phyloP scores from a whole-genome alignment of 306 rosid genomes.

The Trifolium pratense region DNA sequence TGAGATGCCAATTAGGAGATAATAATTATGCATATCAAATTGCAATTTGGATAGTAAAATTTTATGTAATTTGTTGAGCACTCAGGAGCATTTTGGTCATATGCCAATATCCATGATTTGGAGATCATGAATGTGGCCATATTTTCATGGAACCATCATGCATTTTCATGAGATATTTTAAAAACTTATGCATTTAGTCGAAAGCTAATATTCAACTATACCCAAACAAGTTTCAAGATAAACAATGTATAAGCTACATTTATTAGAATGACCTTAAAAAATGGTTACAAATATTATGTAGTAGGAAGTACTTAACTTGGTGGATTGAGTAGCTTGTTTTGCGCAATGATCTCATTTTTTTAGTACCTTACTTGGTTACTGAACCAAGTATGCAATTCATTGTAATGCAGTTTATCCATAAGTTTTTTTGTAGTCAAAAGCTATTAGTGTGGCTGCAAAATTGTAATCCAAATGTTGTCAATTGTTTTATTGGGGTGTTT shows the following conservation, averaged over 20 bases:
- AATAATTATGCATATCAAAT: not conserved
- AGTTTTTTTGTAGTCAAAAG: not conserved
- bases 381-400: not conserved
- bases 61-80: not conserved
- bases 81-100: not conserved
- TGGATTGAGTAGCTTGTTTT: constrained; percentile 25
- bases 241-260: constrained; percentile 84
- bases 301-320: constrained; percentile 28
- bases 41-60: not conserved
- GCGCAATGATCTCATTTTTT: constrained; percentile 16
- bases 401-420: constrained; percentile 12
- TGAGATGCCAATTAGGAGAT: not conserved
- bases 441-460: constrained; percentile 17
- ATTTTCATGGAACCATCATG: not conserved
- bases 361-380: constrained; percentile 11
- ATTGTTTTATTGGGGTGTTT: not conserved
- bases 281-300: constrained; percentile 49
- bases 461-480: constrained; percentile 16
- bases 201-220: constrained; percentile 64
- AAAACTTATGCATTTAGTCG: too few species aligned
- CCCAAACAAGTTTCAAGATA: constrained; percentile 77
- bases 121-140: not conserved
- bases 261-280: constrained; percentile 74
- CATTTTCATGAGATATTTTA: not conserved
- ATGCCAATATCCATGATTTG: not conserved